These are phyloP conservation scores for Climacium dendroides DNA, from an alignment of 225 moss, liverwort and hornwort species.

Conservation along the genomic window DNA sequence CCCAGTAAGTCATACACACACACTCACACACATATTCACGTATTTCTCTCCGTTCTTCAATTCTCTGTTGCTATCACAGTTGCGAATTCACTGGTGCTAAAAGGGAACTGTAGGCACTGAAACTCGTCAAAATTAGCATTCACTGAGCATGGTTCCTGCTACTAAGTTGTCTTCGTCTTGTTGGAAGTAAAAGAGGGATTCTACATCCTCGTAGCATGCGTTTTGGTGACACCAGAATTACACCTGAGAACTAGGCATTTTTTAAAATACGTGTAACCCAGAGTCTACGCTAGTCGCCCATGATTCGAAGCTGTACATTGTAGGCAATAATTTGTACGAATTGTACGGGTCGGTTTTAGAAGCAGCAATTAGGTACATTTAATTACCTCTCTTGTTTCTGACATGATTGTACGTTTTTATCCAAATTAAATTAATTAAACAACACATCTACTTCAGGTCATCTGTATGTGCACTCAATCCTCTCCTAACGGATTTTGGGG, in stretches of 20 bases:
- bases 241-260: background rate
- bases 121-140: background rate
- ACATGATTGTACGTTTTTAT: background rate
- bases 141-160: background rate
- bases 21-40: no score
- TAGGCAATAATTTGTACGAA: background rate
- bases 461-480: background rate
- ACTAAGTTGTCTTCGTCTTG: background rate
- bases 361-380: background rate
- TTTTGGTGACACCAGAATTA: background rate
- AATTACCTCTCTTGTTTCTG: no score
- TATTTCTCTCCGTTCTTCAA: background rate
- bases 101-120: background rate
- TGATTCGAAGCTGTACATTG: background rate
- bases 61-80: background rate
- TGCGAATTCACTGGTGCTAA: background rate
- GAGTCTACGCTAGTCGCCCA: background rate
- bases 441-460: background rate
- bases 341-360: background rate
- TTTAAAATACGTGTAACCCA: background rate
- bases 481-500: background rate
- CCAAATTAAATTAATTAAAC: background rate
- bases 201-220: background rate
- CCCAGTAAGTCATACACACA: conserved; percentile 30
- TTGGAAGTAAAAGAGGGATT: background rate